These are phyloP conservation scores for Colletotrichum theobromicola DNA, from an alignment of 2,329 filamentous ascomycete genomes.

Conservation along the genomic window DNA sequence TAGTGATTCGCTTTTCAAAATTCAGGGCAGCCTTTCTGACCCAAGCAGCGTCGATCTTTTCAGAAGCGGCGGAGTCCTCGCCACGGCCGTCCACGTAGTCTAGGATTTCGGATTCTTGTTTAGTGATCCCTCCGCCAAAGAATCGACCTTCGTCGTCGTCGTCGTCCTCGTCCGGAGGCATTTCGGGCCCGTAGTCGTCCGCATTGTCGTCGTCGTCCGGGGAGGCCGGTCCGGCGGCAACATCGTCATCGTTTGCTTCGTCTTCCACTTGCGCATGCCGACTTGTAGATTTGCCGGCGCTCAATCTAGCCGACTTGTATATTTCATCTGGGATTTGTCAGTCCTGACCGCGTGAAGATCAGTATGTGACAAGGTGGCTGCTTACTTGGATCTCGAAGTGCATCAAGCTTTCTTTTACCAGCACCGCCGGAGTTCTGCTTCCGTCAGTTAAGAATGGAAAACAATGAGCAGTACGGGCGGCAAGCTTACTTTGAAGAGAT, in stretches of 20 bases:
- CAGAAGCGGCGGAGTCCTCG: constrained; percentile 50
- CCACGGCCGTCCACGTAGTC: constrained; percentile 76
- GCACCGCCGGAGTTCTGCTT: constrained; percentile 47
- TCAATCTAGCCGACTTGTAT: constrained; percentile 66
- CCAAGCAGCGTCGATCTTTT: constrained; percentile 86
- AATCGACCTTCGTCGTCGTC: constrained; percentile 96
- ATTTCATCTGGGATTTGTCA: constrained; percentile 53
- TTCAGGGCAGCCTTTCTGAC: constrained; percentile 79
- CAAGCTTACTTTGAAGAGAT: constrained; percentile 59
- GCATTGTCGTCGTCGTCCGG: constrained; percentile 52
- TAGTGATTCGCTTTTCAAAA: constrained; percentile 90
- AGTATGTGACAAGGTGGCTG: constrained; percentile 1
- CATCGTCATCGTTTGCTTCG: constrained; percentile 45
- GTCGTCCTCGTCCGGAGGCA: constrained; percentile 75
- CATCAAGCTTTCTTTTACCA: constrained; percentile 69
- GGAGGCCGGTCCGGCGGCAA: constrained; percentile 54
- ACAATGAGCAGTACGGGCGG: not conserved
- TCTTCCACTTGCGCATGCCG: constrained; percentile 52
- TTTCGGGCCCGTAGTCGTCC: constrained; percentile 30
- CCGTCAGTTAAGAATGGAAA: constrained; percentile 22
- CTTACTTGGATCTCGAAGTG: constrained; percentile 67
- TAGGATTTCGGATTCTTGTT: constrained; percentile 80
- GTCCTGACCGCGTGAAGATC: not conserved
- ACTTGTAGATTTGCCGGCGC: constrained; percentile 45
- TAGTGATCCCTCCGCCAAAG: constrained; percentile 89